Percentiles rank a stretch among this genome's conserved stretches.
These are phyloP conservation scores for Phytopythium mirpurense DNA, from an alignment of 352 stramenopile genomes.

Conservation along the genomic window DNA sequence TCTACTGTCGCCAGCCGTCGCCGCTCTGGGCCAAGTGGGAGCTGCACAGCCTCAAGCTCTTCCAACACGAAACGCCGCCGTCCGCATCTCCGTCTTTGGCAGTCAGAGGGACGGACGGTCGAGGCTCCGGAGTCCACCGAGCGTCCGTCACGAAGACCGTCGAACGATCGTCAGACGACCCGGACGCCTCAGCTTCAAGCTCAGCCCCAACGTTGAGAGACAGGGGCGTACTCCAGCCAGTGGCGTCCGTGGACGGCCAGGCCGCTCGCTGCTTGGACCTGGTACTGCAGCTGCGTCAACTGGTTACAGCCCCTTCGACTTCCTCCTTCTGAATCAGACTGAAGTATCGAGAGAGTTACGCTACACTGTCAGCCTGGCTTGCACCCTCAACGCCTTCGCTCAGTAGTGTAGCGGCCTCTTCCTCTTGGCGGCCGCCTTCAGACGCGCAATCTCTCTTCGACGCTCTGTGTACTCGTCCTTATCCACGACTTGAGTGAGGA, in stretches of 20 bases:
- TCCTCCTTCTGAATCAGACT: not conserved
- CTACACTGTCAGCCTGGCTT: no score
- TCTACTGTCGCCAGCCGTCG: constrained; percentile 61
- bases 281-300: constrained; percentile 14
- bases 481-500: constrained; percentile 43
- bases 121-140: not conserved
- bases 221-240: no score
- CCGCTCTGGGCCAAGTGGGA: constrained; percentile 55
- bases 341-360: no score
- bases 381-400: no score
- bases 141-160: not conserved
- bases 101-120: not conserved
- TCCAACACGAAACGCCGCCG: not conserved
- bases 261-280: constrained; percentile 17
- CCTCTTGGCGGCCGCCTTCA: constrained; percentile 26
- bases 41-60: constrained; percentile 49
- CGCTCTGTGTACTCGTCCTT: constrained; percentile 34
- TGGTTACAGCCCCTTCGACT: constrained; percentile 2
- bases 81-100: not conserved
- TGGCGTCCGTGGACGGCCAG: constrained; percentile 8
- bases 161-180: not conserved
- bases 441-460: constrained; percentile 37
- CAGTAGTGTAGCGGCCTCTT: not conserved
- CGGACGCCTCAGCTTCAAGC: not conserved
- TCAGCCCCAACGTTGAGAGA: not conserved